Evolutionary conservation across 2,329 filamentous ascomycete species (phyloP).

Genomic region (Sordariomycetes sp.): DNA sequence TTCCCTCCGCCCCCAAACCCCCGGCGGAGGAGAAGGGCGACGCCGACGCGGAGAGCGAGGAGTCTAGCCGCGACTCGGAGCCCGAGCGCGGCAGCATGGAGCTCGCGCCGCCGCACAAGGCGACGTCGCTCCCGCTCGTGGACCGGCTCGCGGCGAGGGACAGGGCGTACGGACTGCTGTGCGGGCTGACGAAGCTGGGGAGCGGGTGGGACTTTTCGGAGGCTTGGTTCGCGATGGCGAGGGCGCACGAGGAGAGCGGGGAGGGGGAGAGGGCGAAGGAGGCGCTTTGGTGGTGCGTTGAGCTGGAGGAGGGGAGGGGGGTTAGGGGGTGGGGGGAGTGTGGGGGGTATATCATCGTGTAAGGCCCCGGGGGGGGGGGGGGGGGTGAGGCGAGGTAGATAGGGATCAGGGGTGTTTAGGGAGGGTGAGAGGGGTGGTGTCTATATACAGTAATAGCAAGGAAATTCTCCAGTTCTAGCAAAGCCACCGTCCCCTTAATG

Average conservation of each 20-base stretch:
- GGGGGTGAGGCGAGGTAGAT: not conserved
- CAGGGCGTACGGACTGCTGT: slow-evolving; percentile 73
- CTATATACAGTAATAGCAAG: too few relatives aligned
- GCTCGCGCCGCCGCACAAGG: slow-evolving; percentile 39
- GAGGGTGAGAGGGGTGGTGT: not conserved
- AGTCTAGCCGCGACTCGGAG: not conserved
- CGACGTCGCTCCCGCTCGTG: slow-evolving; percentile 52
- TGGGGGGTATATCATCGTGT: slow-evolving; percentile 45
- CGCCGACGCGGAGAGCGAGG: slow-evolving; percentile 10
- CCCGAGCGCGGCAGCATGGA: slow-evolving; percentile 14
- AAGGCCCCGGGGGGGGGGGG: too few relatives aligned
- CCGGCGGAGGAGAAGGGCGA: slow-evolving; percentile 7
- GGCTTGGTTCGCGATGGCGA: slow-evolving; percentile 80
- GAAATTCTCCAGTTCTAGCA: too few relatives aligned
- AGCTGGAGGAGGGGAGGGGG: slow-evolving; percentile 75
- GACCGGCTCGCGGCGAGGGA: slow-evolving; percentile 85
- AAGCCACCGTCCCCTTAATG: too few relatives aligned
- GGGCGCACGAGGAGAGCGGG: slow-evolving; percentile 77
- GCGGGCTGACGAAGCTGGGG: slow-evolving; percentile 72
- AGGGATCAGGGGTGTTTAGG: not conserved
- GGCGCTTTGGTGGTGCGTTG: slow-evolving; percentile 94
- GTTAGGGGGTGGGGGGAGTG: slow-evolving; percentile 65
- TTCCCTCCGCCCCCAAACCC: slow-evolving; percentile 1
- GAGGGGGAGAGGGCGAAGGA: slow-evolving; percentile 82
- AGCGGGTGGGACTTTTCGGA: slow-evolving; percentile 83